These are phyloP conservation scores for Akanthomyces muscarius DNA, from an alignment of 2,329 filamentous ascomycete species.

Conservation along the genomic window DNA sequence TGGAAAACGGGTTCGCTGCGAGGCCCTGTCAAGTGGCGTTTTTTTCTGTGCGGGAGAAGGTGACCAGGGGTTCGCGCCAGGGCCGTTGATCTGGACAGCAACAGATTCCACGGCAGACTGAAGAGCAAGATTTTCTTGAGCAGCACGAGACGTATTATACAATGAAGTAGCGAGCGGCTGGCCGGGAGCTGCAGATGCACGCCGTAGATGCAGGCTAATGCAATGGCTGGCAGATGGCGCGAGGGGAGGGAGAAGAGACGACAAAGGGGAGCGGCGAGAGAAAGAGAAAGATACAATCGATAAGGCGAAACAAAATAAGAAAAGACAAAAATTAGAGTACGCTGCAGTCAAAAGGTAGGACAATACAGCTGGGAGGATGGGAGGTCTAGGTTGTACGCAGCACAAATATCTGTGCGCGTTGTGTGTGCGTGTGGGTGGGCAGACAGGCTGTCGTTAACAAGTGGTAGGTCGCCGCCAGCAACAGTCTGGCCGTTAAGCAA, in stretches of 20 bases:
- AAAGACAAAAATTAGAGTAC: not conserved
- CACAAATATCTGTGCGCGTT: not conserved
- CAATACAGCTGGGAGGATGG: not conserved
- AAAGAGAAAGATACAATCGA: not conserved
- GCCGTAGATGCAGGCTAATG: not conserved
- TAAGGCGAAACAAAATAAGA: not conserved
- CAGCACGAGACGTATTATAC: constrained; percentile 1
- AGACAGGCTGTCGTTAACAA: not conserved
- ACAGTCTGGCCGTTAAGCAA: not conserved
- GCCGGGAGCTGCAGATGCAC: constrained; percentile 10
- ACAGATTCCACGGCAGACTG: not conserved
- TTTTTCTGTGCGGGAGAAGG: not conserved
- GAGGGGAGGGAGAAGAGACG: not conserved
- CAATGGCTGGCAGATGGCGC: not conserved
- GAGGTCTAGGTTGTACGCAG: not conserved
- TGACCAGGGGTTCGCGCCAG: not conserved
- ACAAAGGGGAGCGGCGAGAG: not conserved
- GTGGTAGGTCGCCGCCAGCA: not conserved
- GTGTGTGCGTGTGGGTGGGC: not conserved
- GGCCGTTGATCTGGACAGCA: not conserved
- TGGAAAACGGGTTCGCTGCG: not conserved
- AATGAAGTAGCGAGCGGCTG: not conserved
- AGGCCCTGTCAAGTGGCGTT: constrained; percentile 6
- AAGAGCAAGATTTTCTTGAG: not conserved
- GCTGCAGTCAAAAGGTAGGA: not conserved